Conservation (phyloP, 345 rosid species). For the Camelina neglecta region DNA sequence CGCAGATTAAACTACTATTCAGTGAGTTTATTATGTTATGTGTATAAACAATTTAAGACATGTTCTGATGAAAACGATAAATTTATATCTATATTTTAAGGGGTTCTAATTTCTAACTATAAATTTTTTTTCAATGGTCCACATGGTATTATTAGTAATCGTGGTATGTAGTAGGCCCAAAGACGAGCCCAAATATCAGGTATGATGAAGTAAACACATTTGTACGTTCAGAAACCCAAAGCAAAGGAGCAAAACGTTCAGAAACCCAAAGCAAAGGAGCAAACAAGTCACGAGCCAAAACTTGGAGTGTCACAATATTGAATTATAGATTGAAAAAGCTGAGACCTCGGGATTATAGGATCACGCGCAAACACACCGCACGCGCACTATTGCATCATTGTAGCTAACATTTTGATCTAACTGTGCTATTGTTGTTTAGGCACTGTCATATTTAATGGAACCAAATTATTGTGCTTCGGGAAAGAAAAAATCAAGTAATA, state of each 20-base stretch:
- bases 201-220: too few species aligned
- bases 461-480: constrained; percentile 37
- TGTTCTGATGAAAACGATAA: too few species aligned
- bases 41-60: too few species aligned
- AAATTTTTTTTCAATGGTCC: too few species aligned
- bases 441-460: constrained; percentile 31
- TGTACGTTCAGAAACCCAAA: too few species aligned
- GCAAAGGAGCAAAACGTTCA: background rate
- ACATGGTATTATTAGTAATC: too few species aligned
- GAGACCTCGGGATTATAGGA: constrained; percentile 40
- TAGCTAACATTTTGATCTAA: constrained; percentile 31
- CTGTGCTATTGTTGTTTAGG: constrained; percentile 29
- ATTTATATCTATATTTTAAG: too few species aligned
- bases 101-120: too few species aligned
- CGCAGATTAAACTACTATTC: too few species aligned
- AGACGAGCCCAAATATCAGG: too few species aligned
- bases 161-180: too few species aligned
- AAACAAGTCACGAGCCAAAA: constrained; percentile 28
- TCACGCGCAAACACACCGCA: constrained; percentile 52
- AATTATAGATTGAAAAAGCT: constrained; percentile 1
- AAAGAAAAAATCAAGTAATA: constrained; percentile 24
- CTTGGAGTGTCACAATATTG: background rate
- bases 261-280: background rate
- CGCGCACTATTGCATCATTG: constrained; percentile 52
- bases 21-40: too few species aligned